Base-by-base conservation (phyloP, 352 stramenopile genomes). In the Globisporangium viniferum region DNA sequence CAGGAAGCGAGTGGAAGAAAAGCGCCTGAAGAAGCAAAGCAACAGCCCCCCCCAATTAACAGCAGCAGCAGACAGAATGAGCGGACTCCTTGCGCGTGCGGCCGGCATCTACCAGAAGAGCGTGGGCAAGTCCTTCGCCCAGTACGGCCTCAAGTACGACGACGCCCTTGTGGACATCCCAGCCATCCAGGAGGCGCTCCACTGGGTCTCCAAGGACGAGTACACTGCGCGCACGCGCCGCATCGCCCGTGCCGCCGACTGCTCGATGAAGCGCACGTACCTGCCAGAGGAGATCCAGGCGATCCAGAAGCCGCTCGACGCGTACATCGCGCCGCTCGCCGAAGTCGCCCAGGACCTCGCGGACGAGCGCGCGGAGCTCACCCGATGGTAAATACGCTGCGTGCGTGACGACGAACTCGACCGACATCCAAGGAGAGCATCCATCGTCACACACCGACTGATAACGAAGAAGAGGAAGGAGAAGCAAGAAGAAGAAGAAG, bases 91-190 rank as follows among this genome's bases (percentile, higher is more conserved):
- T 68, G 77, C 81, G 53, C 85, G 84, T 67, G 82, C 84, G 63
- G 86, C 86, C 27, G 68, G 77, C 66, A 67, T 93, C 64, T 95
- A 95, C 84, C 81, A 94, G 80, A 91, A 92, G 81, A 88, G 80
- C 67, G 75, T 95, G 58, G 71, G 81, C 84, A 92, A 93, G 80
- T 81, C 81, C 29, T 78, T 95, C 44, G 74, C 73, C 60, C 73
- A 88, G 83, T 93, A 94, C 76, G 88, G 88, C 62, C 70, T 96
- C 74, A 93, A 93, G 82, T 96, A 96, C 73, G 88, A 96, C 67
- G 89, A 96, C 66, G 78, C 75, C 22, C 80, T 96, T 62, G 89
- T 96, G 57, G 89, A 96, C 69, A 90, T 87, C 66, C 74, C 80
- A 44, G 84, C 88, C 64, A 78, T 94, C 64, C 84, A 95, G 81